These are phyloP conservation scores for Eimeria sp. DNA, from an alignment of 169 alveolate species.

Conservation along the genomic window DNA sequence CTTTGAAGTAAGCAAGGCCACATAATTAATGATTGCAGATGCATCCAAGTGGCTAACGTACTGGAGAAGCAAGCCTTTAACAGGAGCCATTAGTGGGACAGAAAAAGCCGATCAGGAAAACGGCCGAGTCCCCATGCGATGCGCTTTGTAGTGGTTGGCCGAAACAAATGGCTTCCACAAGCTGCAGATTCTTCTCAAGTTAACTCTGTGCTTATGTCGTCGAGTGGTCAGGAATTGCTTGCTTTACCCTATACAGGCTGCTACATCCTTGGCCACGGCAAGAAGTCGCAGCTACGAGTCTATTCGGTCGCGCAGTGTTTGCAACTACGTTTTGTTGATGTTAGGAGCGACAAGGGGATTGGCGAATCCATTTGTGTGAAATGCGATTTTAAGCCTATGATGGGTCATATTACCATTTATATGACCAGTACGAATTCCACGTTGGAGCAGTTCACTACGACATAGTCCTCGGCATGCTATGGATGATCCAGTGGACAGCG, in stretches of 20 bases:
- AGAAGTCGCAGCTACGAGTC: too few species aligned
- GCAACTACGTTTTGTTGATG: too few species aligned
- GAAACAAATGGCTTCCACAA: background rate
- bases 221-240: too few species aligned
- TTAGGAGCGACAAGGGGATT: too few species aligned
- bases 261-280: too few species aligned
- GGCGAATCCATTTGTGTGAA: too few species aligned
- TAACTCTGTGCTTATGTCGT: background rate
- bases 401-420: background rate
- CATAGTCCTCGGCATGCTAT: background rate
- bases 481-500: background rate
- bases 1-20: background rate
- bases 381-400: background rate
- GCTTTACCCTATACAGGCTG: too few species aligned
- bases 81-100: background rate
- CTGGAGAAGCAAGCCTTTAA: background rate
- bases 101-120: background rate
- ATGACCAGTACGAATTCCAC: background rate
- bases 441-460: background rate
- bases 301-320: too few species aligned
- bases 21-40: background rate
- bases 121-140: background rate
- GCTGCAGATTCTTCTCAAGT: background rate
- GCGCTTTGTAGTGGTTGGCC: background rate
- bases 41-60: background rate